phyloP scores from a whole-genome alignment of 2,329 filamentous ascomycete species.

The Pestalotiopsis sp. region DNA sequence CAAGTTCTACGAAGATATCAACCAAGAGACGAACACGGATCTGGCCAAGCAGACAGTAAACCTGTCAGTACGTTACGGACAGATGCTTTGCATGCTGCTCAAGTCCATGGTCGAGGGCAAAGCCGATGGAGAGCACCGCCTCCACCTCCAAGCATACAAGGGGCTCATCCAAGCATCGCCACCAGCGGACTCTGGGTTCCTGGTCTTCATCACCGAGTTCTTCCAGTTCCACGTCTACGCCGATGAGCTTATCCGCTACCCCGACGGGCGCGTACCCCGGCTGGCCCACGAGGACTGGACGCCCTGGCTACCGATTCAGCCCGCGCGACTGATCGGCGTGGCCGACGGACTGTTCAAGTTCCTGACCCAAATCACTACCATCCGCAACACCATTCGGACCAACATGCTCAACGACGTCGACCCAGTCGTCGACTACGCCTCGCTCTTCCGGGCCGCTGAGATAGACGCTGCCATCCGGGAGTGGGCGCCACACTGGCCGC shows the following conservation, averaged over 20 bases:
- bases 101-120: slow-evolving; percentile 60
- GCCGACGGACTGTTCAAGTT: slow-evolving; percentile 80
- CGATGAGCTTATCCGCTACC: slow-evolving; percentile 61
- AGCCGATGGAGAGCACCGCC: slow-evolving; percentile 69
- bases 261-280: slow-evolving; percentile 36
- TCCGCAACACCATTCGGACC: slow-evolving; percentile 73
- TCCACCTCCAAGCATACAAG: slow-evolving; percentile 77
- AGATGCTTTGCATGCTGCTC: slow-evolving; percentile 64
- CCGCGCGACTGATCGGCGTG: slow-evolving; percentile 71
- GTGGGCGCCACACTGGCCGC: slow-evolving; percentile 69
- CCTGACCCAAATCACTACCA: slow-evolving; percentile 75
- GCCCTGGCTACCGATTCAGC: slow-evolving; percentile 42
- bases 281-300: slow-evolving; percentile 47
- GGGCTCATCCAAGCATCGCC: slow-evolving; percentile 66
- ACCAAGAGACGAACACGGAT: slow-evolving; percentile 40
- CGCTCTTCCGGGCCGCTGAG: slow-evolving; percentile 70
- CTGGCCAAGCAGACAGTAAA: slow-evolving; percentile 47
- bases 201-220: slow-evolving; percentile 69
- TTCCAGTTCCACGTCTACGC: slow-evolving; percentile 80
- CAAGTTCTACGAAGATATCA: slow-evolving; percentile 51
- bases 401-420: slow-evolving; percentile 65
- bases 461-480: slow-evolving; percentile 75
- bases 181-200: slow-evolving; percentile 66
- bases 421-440: slow-evolving; percentile 72
- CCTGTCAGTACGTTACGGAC: slow-evolving; percentile 59